Evolutionary conservation across 129 eudicot species (phyloP).

Genomic region (Lactuca saligna): DNA sequence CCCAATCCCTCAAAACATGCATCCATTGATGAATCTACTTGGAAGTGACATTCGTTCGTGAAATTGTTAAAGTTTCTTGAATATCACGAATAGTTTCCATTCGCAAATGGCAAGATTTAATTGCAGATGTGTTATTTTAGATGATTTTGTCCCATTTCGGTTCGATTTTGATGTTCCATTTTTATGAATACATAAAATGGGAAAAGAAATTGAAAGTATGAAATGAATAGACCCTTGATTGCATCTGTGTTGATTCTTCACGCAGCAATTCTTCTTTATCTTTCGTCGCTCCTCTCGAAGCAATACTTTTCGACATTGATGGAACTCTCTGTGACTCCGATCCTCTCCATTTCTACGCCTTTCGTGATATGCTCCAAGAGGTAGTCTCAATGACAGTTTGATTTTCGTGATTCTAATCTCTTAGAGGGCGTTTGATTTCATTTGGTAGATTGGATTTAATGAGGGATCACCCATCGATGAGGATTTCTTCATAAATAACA

Average conservation of each 20-base stretch:
- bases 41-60: neutral
- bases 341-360: conserved; percentile 83
- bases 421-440: neutral
- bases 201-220: neutral
- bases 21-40: neutral
- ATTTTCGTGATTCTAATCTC: neutral
- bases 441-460: conserved; percentile 70
- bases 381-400: conserved; percentile 26
- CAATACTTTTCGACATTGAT: conserved; percentile 86
- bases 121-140: conserved; percentile 6
- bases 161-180: neutral
- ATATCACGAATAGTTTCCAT: neutral
- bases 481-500: conserved; percentile 66
- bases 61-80: neutral
- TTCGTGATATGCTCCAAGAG: conserved; percentile 92
- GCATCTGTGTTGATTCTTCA: conserved; percentile 5
- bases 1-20: neutral
- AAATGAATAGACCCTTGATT: neutral
- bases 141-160: neutral
- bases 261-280: conserved; percentile 48
- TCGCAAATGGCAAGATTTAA: neutral
- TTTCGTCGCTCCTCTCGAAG: conserved; percentile 72
- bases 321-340: conserved; percentile 93
- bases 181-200: neutral
- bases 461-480: conserved; percentile 83